A percentile compares a stretch with the other conserved stretches of the same genome.
Conservation (phyloP, 371 early-diverging fungal genomes). For the Haplosporangium sp. region DNA sequence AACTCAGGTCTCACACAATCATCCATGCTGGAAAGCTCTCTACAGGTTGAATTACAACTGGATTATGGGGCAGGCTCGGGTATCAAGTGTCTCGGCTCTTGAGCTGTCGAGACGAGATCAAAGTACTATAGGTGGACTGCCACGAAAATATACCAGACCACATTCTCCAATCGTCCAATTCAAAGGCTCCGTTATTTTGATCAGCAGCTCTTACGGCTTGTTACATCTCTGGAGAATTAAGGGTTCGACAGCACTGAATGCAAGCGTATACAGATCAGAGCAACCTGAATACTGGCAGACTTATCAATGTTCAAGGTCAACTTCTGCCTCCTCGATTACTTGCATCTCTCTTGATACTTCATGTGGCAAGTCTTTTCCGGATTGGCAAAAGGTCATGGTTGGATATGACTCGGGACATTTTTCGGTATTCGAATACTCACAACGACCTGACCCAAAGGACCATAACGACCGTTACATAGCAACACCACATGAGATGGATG, state of each 20-base stretch:
- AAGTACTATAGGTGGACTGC: not conserved
- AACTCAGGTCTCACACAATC: not conserved
- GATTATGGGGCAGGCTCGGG: slow-evolving; percentile 44
- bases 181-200: slow-evolving; percentile 30
- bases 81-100: slow-evolving; percentile 23
- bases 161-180: slow-evolving; percentile 31
- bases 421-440: slow-evolving; percentile 31
- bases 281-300: slow-evolving; percentile 39
- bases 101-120: slow-evolving; percentile 23
- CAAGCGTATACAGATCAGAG: not conserved
- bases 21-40: slow-evolving; percentile 27
- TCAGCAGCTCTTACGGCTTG: slow-evolving; percentile 17
- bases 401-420: slow-evolving; percentile 44
- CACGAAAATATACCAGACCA: too few relatives aligned
- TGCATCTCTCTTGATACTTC: slow-evolving; percentile 24
- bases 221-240: slow-evolving; percentile 45
- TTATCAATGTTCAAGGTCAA: slow-evolving; percentile 9
- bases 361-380: not conserved
- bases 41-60: slow-evolving; percentile 39
- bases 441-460: not conserved
- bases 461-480: not conserved
- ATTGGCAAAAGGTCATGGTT: slow-evolving; percentile 46
- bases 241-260: not conserved
- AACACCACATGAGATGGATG: not conserved
- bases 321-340: slow-evolving; percentile 11